phyloP scores from a whole-genome alignment of 768 basidiomycete genomes.

The Leccinum boreale region DNA sequence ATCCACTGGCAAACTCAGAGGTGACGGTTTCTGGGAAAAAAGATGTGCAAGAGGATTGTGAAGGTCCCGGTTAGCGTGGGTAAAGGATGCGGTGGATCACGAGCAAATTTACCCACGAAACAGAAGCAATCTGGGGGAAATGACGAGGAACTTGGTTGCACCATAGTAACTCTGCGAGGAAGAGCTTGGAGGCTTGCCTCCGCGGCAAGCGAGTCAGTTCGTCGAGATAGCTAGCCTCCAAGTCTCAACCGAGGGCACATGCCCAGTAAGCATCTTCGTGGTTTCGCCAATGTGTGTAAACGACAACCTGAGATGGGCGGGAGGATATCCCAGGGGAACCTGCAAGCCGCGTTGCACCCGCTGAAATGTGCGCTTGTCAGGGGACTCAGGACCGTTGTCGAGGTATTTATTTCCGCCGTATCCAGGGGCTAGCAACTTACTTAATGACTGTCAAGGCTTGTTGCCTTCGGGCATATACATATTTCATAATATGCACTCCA shows the following conservation, averaged over 20 bases:
- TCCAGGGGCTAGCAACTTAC: neutral
- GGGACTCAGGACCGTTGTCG: neutral
- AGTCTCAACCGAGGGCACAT: neutral
- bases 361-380: neutral
- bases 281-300: neutral
- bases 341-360: neutral
- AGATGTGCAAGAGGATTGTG: neutral
- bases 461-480: neutral
- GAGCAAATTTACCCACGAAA: neutral
- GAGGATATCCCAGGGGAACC: neutral
- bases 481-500: neutral
- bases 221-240: neutral
- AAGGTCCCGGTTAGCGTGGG: neutral
- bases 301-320: neutral
- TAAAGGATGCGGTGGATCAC: neutral
- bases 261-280: neutral
- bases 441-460: neutral
- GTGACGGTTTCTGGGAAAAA: neutral
- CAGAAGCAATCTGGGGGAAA: neutral
- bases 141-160: neutral
- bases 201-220: neutral
- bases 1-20: neutral
- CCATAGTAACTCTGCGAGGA: neutral
- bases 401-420: neutral
- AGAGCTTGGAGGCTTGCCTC: neutral